Evolutionary conservation across 75 land plant species (phyloP).

Genomic region (Isoetes taiwanensis): DNA sequence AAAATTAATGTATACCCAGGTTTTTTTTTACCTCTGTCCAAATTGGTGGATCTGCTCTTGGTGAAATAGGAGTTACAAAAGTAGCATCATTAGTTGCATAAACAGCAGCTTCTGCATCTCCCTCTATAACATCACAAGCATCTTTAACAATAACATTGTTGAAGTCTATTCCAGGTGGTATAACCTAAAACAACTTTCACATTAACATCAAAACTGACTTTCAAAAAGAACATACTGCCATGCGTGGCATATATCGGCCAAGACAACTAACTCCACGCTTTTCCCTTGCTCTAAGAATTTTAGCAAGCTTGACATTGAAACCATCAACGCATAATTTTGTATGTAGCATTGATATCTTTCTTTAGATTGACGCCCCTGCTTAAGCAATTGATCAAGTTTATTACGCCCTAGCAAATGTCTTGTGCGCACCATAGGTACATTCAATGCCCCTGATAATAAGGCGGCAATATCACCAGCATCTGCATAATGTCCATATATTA

Average conservation of each 20-base stretch:
- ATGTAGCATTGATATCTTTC: slow-evolving; percentile 56
- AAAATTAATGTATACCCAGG: background rate
- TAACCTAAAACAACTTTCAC: slow-evolving; percentile 50
- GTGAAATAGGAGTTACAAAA: slow-evolving; percentile 18
- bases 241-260: slow-evolving; percentile 85
- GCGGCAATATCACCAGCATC: slow-evolving; percentile 74
- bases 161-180: slow-evolving; percentile 94
- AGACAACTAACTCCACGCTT: slow-evolving; percentile 57
- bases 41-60: slow-evolving; percentile 52
- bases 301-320: slow-evolving; percentile 59
- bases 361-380: slow-evolving; percentile 53
- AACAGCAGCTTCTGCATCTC: slow-evolving; percentile 30
- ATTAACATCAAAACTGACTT: background rate
- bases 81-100: slow-evolving; percentile 8
- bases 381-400: slow-evolving; percentile 76
- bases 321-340: slow-evolving; percentile 66
- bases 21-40: slow-evolving; percentile 58
- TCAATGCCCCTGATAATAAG: slow-evolving; percentile 48
- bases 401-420: slow-evolving; percentile 79
- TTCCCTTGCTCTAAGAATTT: slow-evolving; percentile 52
- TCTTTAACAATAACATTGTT: slow-evolving; percentile 36
- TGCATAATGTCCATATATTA: slow-evolving; percentile 80
- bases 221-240: slow-evolving; percentile 54
- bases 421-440: slow-evolving; percentile 82
- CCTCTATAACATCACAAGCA: slow-evolving; percentile 19